phyloP scores from a whole-genome alignment of 2,329 filamentous ascomycete genomes.

The Alternaria ethzedia region DNA sequence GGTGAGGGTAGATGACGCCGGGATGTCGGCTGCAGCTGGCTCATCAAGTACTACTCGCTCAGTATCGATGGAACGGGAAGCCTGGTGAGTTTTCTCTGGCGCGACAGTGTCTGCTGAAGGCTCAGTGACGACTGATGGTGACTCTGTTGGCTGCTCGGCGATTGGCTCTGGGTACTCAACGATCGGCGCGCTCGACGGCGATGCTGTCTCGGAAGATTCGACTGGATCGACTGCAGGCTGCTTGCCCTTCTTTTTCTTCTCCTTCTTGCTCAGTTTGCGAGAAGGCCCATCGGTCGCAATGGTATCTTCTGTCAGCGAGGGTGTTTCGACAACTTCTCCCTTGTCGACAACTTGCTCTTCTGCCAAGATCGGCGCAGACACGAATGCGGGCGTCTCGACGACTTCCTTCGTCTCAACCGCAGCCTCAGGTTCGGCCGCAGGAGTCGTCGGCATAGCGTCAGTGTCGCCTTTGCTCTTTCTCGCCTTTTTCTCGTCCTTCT shows the following conservation, averaged over 20 bases:
- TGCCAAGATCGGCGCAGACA: neutral
- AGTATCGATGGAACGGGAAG: neutral
- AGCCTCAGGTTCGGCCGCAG: constrained; percentile 26
- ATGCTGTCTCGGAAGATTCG: constrained; percentile 9
- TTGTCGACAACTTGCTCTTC: constrained; percentile 17
- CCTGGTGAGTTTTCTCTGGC: neutral
- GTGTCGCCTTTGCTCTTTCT: constrained; percentile 29
- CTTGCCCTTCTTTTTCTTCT: constrained; percentile 32
- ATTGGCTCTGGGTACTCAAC: neutral
- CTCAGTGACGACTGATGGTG: neutral
- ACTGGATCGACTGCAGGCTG: constrained; percentile 6
- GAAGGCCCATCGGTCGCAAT: constrained; percentile 6
- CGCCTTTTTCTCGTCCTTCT: constrained; percentile 38
- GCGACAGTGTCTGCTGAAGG: neutral
- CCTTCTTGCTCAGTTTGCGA: constrained; percentile 31
- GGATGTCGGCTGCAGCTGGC: neutral
- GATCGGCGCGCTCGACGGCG: neutral
- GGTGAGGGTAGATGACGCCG: neutral
- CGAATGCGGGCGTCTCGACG: constrained; percentile 13
- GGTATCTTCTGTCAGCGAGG: neutral
- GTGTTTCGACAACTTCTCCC: constrained; percentile 15
- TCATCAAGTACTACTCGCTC: neutral
- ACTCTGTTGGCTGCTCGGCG: neutral
- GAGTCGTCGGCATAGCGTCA: constrained; percentile 31
- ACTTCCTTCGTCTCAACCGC: constrained; percentile 28